Base-by-base conservation (phyloP, 1,284 basidiomycete genomes). In the Cryptococcus jaspeensis region DNA sequence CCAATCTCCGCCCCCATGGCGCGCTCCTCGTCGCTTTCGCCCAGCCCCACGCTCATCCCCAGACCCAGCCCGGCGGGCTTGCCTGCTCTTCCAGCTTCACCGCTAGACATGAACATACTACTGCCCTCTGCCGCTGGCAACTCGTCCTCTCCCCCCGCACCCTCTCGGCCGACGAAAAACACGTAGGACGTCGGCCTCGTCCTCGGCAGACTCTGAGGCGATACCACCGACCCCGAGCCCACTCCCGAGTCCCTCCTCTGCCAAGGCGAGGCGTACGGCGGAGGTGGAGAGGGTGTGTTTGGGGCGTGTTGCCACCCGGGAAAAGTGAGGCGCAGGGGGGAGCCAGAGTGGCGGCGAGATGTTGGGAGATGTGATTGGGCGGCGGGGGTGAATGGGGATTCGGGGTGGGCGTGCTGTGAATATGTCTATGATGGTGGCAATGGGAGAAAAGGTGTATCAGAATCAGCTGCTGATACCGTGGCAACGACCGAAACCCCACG, bases 241-340 rank as follows among this genome's bases (percentile, higher is more conserved):
- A n/a, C n/a, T n/a, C 28, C 9, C 1, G 38, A 39, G 16, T 16
- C 5, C 37, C 20, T 42, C 20, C 49, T 15, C 37, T 38, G n/a
- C 35, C 20, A 50, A n/a, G n/a, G 41, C 18, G 48, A 50, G 37
- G 20, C 18, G 22, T 40, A 50, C 20, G 48, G 48, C 11, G 35
- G n/a, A 37, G 50, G 32, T 25, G 39, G 44, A 43, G 46, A 39
- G 59, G 55, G 56, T n/a, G 32, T 36, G 8, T n/a, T 38, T 36
- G 54, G 35, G 6, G 23, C 7, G 15, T 46, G 59, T 48, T 37
- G 40, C 18, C 25, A 20, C 5, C 43, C 3, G 15, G 36, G 44
- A 47, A 44, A 48, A n/a, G 2, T 7, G 43, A 32, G 28, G 28
- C 28, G 28, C 28, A 32, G 28, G 28, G 28, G 28, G 28, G 28